These are phyloP conservation scores for Elongisporangium anandrum DNA, from an alignment of 352 stramenopile genomes.

Conservation along the genomic window DNA sequence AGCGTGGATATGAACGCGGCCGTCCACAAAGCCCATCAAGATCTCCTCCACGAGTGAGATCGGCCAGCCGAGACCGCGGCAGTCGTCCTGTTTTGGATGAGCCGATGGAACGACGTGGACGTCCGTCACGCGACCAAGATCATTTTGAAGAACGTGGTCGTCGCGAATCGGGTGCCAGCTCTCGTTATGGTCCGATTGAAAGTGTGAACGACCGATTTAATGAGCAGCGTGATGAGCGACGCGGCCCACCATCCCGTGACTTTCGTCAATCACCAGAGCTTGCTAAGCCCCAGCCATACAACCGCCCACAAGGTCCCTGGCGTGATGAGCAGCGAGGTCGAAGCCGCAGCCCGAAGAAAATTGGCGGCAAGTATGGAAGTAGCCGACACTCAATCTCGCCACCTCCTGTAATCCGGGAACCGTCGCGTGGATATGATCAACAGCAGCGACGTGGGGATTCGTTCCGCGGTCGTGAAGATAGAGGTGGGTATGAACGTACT, in stretches of 20 bases:
- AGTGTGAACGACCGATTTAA: neutral
- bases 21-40: neutral
- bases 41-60: neutral
- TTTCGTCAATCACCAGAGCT: neutral
- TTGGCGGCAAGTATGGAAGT: neutral
- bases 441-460: neutral
- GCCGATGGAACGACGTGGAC: neutral
- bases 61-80: neutral
- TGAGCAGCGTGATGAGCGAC: neutral
- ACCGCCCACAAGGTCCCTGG: neutral
- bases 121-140: neutral
- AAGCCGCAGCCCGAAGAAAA: conserved; percentile 14
- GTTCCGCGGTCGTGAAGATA: neutral
- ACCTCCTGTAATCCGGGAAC: neutral
- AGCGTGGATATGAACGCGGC: neutral
- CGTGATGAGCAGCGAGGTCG: conserved; percentile 11
- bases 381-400: conserved; percentile 2
- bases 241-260: neutral
- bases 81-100: neutral
- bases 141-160: neutral
- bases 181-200: neutral
- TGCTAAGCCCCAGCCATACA: neutral
- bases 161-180: neutral
- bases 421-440: neutral
- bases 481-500: neutral